Base-by-base conservation (phyloP, 2,329 filamentous ascomycete species). In the Colletotrichum sublineola region DNA sequence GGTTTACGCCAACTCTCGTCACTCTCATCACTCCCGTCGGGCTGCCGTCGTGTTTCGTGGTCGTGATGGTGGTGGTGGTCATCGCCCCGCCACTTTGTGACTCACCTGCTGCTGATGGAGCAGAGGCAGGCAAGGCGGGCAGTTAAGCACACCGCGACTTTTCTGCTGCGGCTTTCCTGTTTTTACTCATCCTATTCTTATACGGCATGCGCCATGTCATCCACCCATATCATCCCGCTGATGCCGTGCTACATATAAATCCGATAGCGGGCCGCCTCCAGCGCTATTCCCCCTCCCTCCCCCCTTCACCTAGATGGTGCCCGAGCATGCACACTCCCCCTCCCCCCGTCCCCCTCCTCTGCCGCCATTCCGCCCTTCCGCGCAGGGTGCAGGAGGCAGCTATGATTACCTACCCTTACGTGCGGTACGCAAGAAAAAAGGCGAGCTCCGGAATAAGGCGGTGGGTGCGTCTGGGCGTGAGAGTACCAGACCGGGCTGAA, bases 251-350 rank as follows among this genome's bases (percentile, higher is more conserved):
- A 48, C 62, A 55, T 44, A 12, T 24, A 42, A 53, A 53, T 63
- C 69, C 65, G 69, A 68, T 46, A 63, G 69, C 69, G 65, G 58
- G 58, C 69, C 65, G 58, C 69, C 68, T 9, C 18, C n/a, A 62
- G 56, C 40, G 55, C 40, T 24, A 24, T 24, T 1, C 24, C 24
- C 9, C 38, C 31, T 20, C 15, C 14, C 36, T 24, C 15, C 33
- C n/a, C 46, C n/a, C 31, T 6, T 12, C 42, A 29, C 57, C 38
- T 46, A 29, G 58, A 62, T 24, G 24, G 36, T 63, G 44, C 40
- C 42, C 44, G 24, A 24, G 1, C 24, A 65, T 65, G 53, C 64
- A 67, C 64, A 67, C 64, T 18, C 64, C 38, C 52, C 63, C 61
- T 31, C n/a, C 61, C 64, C 38, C 52, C 63, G 48, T 31, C n/a